phyloP scores from a whole-genome alignment of 768 basidiomycete species.

The Suillus variegatus region DNA sequence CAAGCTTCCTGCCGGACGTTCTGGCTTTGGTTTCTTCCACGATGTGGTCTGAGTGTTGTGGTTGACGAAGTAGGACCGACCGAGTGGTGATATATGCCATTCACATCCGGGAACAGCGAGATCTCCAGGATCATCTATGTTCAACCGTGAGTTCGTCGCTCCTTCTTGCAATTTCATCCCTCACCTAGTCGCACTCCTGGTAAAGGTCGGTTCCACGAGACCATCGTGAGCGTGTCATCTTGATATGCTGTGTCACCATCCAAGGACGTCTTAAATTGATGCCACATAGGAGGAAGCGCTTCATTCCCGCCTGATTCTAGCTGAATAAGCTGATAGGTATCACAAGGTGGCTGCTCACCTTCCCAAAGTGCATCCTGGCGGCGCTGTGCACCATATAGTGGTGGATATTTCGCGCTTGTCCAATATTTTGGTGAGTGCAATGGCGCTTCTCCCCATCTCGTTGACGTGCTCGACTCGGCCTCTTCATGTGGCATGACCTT shows the following conservation, averaged over 20 bases:
- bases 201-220: not conserved
- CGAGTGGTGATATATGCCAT: not conserved
- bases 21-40: not conserved
- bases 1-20: not conserved
- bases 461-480: no score
- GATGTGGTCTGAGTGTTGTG: not conserved
- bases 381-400: not conserved
- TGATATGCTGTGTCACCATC: not conserved
- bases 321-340: accelerated
- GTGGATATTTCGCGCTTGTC: not conserved
- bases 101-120: not conserved
- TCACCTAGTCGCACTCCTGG: not conserved
- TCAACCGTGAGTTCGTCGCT: not conserved
- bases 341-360: not conserved
- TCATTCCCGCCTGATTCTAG: not conserved
- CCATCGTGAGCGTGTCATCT: accelerated
- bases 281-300: no score
- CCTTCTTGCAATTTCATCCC: not conserved
- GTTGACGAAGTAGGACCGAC: not conserved
- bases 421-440: no score
- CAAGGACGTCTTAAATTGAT: not conserved
- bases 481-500: no score
- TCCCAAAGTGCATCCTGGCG: no score
- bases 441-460: no score
- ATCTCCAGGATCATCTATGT: not conserved